These are phyloP conservation scores for Chaetomium fimeti DNA, from an alignment of 495 filamentous ascomycete species.

Conservation along the genomic window DNA sequence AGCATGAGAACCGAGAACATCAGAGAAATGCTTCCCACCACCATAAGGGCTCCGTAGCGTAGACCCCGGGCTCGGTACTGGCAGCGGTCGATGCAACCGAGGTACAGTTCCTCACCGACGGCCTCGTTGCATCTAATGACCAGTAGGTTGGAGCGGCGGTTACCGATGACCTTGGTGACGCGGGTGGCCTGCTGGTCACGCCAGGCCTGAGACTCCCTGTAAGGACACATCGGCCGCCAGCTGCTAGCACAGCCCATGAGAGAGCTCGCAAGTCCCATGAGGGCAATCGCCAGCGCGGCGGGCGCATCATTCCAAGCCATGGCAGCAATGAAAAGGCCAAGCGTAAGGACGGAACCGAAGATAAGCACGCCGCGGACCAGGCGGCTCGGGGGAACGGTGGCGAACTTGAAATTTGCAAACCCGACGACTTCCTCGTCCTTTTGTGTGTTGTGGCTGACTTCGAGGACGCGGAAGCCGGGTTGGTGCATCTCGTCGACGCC, in stretches of 20 bases:
- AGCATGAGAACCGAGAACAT: background rate
- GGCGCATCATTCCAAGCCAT: background rate
- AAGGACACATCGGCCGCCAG: background rate
- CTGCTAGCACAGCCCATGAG: background rate
- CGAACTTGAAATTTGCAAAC: background rate
- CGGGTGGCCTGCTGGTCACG: background rate
- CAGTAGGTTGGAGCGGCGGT: background rate
- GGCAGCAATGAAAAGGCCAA: background rate
- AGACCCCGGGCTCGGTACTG: background rate
- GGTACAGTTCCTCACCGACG: background rate
- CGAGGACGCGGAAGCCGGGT: background rate
- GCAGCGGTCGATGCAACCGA: background rate
- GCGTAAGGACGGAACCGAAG: background rate
- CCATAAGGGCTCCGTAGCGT: background rate
- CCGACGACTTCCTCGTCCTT: background rate
- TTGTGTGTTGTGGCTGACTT: background rate
- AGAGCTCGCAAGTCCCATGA: constrained; percentile 1
- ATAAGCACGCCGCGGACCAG: background rate
- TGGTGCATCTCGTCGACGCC: background rate
- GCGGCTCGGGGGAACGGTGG: background rate
- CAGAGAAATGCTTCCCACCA: background rate
- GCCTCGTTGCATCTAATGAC: background rate
- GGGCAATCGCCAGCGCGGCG: background rate
- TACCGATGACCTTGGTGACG: background rate
- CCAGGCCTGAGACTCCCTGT: background rate